Percentiles rank a stretch among this genome's conserved stretches.
Evolutionary conservation across 495 filamentous ascomycete species (phyloP).

Genomic region (Cercophora samala): DNA sequence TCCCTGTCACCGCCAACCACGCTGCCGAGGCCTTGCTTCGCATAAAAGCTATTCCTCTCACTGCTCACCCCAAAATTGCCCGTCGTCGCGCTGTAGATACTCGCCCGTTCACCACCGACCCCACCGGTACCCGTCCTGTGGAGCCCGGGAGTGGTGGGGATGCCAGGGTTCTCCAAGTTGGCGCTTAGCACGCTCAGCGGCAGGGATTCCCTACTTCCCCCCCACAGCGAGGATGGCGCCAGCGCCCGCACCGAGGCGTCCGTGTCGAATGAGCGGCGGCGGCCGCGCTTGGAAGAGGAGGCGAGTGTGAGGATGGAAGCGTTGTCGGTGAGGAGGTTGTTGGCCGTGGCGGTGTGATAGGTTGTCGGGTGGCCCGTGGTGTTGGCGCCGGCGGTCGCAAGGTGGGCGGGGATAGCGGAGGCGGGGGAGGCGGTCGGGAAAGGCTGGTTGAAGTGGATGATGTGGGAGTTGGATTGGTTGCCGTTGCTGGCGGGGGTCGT

Average conservation of each 20-base stretch:
- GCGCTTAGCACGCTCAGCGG: conserved; percentile 85
- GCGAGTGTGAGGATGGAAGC: conserved; percentile 95
- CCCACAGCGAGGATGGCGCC: conserved; percentile 87
- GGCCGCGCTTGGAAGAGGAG: conserved; percentile 85
- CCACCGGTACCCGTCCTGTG: conserved; percentile 54
- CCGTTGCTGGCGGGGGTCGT: conserved; percentile 36
- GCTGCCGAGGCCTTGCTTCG: conserved; percentile 67
- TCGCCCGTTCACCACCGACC: conserved; percentile 77
- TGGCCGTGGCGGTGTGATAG: conserved; percentile 84
- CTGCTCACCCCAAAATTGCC: conserved; percentile 49
- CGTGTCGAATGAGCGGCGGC: conserved; percentile 87
- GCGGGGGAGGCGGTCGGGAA: conserved; percentile 74
- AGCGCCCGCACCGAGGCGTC: conserved; percentile 92
- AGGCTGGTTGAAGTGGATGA: conserved; percentile 81
- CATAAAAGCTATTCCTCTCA: conserved; percentile 79
- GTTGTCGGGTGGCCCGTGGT: conserved; percentile 65
- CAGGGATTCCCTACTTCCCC: conserved; percentile 80
- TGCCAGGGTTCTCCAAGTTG: conserved; percentile 52
- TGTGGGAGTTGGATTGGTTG: conserved; percentile 48
- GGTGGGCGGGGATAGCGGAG: conserved; percentile 77
- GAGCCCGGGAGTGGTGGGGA: conserved; percentile 40
- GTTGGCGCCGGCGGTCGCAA: conserved; percentile 52
- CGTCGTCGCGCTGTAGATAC: conserved; percentile 80
- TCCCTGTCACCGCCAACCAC: conserved; percentile 56
- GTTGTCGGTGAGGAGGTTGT: conserved; percentile 89